Conservation (phyloP, 768 basidiomycete genomes). For the Hygrocybe punicea region DNA sequence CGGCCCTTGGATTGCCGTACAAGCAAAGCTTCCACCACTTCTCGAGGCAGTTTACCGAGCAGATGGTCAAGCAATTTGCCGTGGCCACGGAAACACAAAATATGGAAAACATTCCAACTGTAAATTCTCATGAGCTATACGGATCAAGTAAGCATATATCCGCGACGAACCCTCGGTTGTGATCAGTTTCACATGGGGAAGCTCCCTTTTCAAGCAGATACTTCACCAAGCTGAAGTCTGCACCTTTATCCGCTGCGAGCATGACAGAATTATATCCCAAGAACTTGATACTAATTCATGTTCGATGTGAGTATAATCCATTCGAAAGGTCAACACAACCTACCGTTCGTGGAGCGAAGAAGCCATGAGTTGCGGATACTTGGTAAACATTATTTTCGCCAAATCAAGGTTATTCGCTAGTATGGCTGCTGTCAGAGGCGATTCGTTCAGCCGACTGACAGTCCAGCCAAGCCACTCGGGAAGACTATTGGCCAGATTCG, state of each 20-base stretch:
- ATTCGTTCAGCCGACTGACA: slow-evolving; percentile 47
- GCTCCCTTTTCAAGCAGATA: slow-evolving; percentile 48
- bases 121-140: not conserved
- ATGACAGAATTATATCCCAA: slow-evolving; percentile 45
- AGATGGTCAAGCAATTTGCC: slow-evolving; percentile 40
- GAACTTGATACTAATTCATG: slow-evolving; percentile 42
- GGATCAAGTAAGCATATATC: not conserved
- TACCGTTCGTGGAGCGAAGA: slow-evolving; percentile 44
- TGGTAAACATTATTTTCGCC: slow-evolving; percentile 45
- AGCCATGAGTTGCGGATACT: slow-evolving; percentile 41
- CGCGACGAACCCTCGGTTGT: not conserved
- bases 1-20: slow-evolving; percentile 44
- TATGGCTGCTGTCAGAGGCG: slow-evolving; percentile 48
- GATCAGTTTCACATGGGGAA: slow-evolving; percentile 36
- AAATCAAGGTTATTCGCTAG: slow-evolving; percentile 34
- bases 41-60: slow-evolving; percentile 48
- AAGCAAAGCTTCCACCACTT: slow-evolving; percentile 44
- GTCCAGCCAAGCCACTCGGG: slow-evolving; percentile 53
- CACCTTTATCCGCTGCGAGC: slow-evolving; percentile 36
- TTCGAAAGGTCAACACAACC: slow-evolving; percentile 12
- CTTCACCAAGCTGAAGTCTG: slow-evolving; percentile 40
- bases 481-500: slow-evolving; percentile 40
- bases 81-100: slow-evolving; percentile 33
- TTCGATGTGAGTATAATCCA: slow-evolving; percentile 3
- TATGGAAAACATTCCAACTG: slow-evolving; percentile 60